phyloP scores from a whole-genome alignment of 1,284 basidiomycete genomes.

The Xerocomus nothofagi region DNA sequence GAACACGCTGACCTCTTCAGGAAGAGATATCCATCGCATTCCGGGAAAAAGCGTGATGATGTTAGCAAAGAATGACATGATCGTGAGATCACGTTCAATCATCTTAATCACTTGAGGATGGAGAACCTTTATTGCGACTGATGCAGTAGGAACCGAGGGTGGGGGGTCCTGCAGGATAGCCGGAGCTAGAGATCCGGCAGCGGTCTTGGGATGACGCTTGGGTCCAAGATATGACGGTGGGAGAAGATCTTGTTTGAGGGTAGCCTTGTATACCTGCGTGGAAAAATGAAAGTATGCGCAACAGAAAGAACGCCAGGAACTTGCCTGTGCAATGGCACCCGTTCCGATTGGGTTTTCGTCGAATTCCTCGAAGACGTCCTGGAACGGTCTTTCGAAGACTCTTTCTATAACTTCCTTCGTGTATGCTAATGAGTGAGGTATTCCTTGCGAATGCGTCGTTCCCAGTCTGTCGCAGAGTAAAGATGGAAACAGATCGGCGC shows the following conservation, averaged over 20 bases:
- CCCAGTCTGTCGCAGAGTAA: conserved; percentile 87
- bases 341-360: conserved; percentile 87
- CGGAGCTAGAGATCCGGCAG: conserved; percentile 51
- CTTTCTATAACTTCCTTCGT: conserved; percentile 84
- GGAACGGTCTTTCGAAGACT: conserved; percentile 82
- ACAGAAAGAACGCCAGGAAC: conserved; percentile 17
- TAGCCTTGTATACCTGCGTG: conserved; percentile 80
- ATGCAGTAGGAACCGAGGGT: conserved; percentile 70
- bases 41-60: conserved; percentile 83
- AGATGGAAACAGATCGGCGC: conserved; percentile 93
- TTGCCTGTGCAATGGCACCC: conserved; percentile 96
- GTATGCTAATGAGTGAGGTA: conserved; percentile 79
- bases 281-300: conserved; percentile 1
- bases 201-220: conserved; percentile 52
- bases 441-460: conserved; percentile 86
- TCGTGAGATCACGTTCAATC: conserved; percentile 87
- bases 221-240: conserved; percentile 78
- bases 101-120: conserved; percentile 84
- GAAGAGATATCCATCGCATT: conserved; percentile 95
- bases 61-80: conserved; percentile 92
- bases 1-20: conserved; percentile 94
- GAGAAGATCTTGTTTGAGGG: conserved; percentile 79
- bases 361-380: conserved; percentile 92
- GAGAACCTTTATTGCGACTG: conserved; percentile 95
- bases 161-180: conserved; percentile 60